Base-by-base conservation (phyloP, 2,329 filamentous ascomycete genomes). In the Paracamarosporium sp. region DNA sequence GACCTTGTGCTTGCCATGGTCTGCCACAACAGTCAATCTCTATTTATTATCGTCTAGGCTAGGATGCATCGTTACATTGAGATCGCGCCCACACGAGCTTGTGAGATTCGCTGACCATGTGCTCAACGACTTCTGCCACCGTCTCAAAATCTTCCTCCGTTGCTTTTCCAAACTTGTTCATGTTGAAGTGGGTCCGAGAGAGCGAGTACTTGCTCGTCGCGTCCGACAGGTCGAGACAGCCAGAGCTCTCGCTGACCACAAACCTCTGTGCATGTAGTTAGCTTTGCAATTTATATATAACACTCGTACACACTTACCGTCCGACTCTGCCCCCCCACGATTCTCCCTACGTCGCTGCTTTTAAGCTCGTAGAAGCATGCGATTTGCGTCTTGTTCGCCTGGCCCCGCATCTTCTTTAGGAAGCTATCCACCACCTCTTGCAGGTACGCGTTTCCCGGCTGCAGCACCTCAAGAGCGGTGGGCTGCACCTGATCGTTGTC, bases 301-400 rank as follows among this genome's bases (percentile, higher is more conserved):
- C n/a, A n/a, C n/a, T n/a, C n/a, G n/a, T n/a, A n/a, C n/a, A n/a
- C n/a, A 61, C 56, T 28, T 65, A 67, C 67, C 30, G 20, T 68
- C 47, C 63, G 58, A 50, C 64, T 56, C 36, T 55, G n/a, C 51
- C 58, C 55, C 9, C 67, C 69, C 17, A 71, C 65, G 45, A 71
- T 67, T 53, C 47, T 65, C 25, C 68, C 66, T n/a, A 70, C 65
- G 40, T 69, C 67, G 59, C 62, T 66, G 4, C 60, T 47, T 55
- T 66, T 68, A 11, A 67, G 61, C 59, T 69, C 50, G 30, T 31
- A 53, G 38, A 53, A 45, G 38, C 38, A 53, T 22, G 40, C 50
- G 45, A 71, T 50, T 51, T 50, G 53, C 3, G 61, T 51, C 58
- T 65, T 67, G 43, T 68, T 62, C 13, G 46, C 53, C 43, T 60